Conservation (phyloP, 2,329 filamentous ascomycete genomes). For the Aspergillus uvarum region DNA sequence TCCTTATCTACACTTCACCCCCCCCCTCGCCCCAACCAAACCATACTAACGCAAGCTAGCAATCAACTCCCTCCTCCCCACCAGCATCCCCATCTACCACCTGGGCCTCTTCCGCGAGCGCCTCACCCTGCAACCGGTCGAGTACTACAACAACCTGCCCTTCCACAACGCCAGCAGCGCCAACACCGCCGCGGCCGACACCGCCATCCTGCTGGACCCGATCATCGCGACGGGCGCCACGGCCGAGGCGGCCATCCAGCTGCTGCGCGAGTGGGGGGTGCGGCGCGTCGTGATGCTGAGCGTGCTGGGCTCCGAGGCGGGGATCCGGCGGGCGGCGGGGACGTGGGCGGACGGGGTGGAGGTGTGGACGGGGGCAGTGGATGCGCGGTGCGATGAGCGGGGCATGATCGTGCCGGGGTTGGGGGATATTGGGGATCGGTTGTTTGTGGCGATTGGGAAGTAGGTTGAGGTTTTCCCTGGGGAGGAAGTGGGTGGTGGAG, state of each 20-base stretch:
- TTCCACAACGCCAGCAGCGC: conserved; percentile 47
- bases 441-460: conserved; percentile 88
- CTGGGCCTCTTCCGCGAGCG: conserved; percentile 93
- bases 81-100: conserved; percentile 81
- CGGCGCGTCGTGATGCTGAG: conserved; percentile 73
- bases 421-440: conserved; percentile 84
- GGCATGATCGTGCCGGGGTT: conserved; percentile 91
- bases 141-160: conserved; percentile 97
- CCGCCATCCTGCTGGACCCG: conserved; percentile 86
- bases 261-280: conserved; percentile 88
- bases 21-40: too few species aligned
- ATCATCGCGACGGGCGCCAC: conserved; percentile 93
- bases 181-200: conserved; percentile 50
- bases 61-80: conserved; percentile 77
- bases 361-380: conserved; percentile 80
- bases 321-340: conserved; percentile 68
- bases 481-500: not conserved
- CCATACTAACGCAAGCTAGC: conserved; percentile 41
- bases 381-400: conserved; percentile 66
- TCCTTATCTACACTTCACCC: not conserved
- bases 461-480: conserved; percentile 45
- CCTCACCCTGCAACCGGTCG: conserved; percentile 80
- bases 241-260: conserved; percentile 83
- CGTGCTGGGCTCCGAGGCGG: conserved; percentile 70
- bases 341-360: conserved; percentile 66